Evolutionary conservation across 2,329 filamentous ascomycete genomes (phyloP).

Genomic region (Xylariaceae sp.): DNA sequence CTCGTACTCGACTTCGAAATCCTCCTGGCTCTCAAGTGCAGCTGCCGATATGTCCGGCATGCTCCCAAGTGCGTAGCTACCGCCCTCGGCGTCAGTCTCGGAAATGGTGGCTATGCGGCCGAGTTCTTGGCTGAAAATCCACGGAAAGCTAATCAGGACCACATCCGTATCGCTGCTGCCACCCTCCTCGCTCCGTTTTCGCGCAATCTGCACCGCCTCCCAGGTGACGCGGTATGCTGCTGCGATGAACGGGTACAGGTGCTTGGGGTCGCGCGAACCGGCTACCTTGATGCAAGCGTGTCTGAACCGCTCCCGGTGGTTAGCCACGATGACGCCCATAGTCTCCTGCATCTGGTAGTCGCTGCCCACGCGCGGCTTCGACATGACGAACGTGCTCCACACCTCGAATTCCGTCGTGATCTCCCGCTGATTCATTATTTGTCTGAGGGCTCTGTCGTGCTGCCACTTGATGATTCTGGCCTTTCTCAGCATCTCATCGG

Average conservation of each 20-base stretch:
- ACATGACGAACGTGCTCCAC: constrained; percentile 79
- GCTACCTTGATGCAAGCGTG: constrained; percentile 60
- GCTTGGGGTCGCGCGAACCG: constrained; percentile 51
- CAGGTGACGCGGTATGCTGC: constrained; percentile 86
- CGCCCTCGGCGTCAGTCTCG: too few species aligned
- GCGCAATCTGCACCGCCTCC: constrained; percentile 58
- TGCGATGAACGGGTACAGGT: constrained; percentile 67
- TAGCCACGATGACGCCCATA: constrained; percentile 61
- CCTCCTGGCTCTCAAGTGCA: constrained; percentile 8
- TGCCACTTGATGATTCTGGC: constrained; percentile 64
- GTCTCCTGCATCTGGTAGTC: constrained; percentile 88
- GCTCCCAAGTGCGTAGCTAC: constrained; percentile 18
- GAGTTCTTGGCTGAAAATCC: constrained; percentile 74
- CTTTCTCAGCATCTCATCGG: constrained; percentile 47
- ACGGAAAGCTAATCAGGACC: constrained; percentile 90
- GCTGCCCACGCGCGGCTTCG: constrained; percentile 62
- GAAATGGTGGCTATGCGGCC: constrained; percentile 58
- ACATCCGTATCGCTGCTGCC: constrained; percentile 38
- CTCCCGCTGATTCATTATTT: constrained; percentile 79
- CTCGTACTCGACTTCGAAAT: constrained; percentile 20
- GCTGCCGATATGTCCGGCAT: constrained; percentile 15
- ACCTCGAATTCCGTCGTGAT: constrained; percentile 87
- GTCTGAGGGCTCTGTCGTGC: constrained; percentile 71
- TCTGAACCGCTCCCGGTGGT: constrained; percentile 64
- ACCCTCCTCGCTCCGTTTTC: constrained; percentile 46